Evolutionary conservation across 2,329 filamentous ascomycete species (phyloP), one percentile per base, ranked within the genome.

Genomic region (Chaetomiaceae sp.): DNA sequence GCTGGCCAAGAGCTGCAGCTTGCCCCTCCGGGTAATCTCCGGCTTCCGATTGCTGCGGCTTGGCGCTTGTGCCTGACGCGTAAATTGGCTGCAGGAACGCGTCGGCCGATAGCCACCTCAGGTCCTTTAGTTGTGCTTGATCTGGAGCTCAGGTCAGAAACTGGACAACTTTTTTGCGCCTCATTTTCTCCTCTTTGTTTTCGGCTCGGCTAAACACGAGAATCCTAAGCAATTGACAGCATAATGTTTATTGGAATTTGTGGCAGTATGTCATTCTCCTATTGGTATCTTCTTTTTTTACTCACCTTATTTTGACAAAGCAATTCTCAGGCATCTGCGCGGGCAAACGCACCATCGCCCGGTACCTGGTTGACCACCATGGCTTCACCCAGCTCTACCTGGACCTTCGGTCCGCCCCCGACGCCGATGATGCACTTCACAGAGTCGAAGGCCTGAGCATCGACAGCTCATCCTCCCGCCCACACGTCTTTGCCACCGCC

Each of bases 281-380:
- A 25, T 19, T 46, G n/a, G n/a, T n/a, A n/a, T n/a, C n/a, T 13
- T 19, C 30, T 27, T n/a, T 40, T 5, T 33, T 39, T 52, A 3
- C 17, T 6, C n/a, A 12, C 30, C 42, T 30, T 20, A 23, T 46
- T 34, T 44, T 47, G 37, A 57, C 58, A 52, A 57, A 14, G 12
- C 6, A 27, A 25, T 20, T 25, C 35, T 35, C 63, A 93, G 91
- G 88, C 63, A 92, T 96, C 62, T 97, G 91, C 73, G 85, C 92
- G 43, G 93, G 93, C 63, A 97, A 96, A 73, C 85, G 83, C 65
- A 89, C 89, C 9, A 88, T 97, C 58, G 90, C 90, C 51, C 81
- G 88, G 48, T 96, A 95, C 66, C 81, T 99, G 8, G 81, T 91
- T 57, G 80, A 90, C 57, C 81, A 91, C 58, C 87, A 96, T 68